Base-by-base conservation (phyloP, 768 basidiomycete genomes). In the Suillus discolor region DNA sequence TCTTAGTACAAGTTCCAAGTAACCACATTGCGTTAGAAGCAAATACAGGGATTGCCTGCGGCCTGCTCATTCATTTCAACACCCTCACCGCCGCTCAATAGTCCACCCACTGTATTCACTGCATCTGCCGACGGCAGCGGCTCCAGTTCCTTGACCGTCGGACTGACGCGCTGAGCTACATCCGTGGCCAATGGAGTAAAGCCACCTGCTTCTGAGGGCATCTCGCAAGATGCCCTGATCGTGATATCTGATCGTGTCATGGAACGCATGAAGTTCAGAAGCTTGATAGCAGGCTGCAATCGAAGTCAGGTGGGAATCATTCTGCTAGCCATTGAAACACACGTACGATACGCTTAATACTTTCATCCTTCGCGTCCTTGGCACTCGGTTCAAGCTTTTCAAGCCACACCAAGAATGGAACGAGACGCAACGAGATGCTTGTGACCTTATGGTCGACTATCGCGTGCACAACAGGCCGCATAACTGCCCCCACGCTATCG, bases 321-420 rank as follows among this genome's bases (percentile, higher is more conserved):
- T 77, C 13, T 84, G 77, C 67, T 81, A 82, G 74, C 84, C 80
- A 69, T 83, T 80, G 64, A 83, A 72, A 36, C 71, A 67, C 62
- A 74, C 79, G 62, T 59, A 78, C 77, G 53, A 81, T 71, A 11
- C 70, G 62, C 49, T 67, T 70, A 20, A 76, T 69, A 36, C 72
- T 71, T 42, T 71, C 73, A 34, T 73, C 73, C 20, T 59, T 71
- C 12, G 66, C 44, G 44, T 65, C 53, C 13, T 66, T 47, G 9
- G 62, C 66, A 25, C 31, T 41, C 16, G 44, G 55, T 36, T 75
- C 68, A 41, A 79, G 61, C 13, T 66, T 69, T 18, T 63, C 54
- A 44, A 77, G 34, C 78, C 79, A 81, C n/a, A 77, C 71, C 4
- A 42, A 36, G 60, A 73, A 78, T 5, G 79, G 74, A 6, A 80